Base-by-base conservation (phyloP, 1,284 basidiomycete species). In the Apiotrichum porosum region DNA sequence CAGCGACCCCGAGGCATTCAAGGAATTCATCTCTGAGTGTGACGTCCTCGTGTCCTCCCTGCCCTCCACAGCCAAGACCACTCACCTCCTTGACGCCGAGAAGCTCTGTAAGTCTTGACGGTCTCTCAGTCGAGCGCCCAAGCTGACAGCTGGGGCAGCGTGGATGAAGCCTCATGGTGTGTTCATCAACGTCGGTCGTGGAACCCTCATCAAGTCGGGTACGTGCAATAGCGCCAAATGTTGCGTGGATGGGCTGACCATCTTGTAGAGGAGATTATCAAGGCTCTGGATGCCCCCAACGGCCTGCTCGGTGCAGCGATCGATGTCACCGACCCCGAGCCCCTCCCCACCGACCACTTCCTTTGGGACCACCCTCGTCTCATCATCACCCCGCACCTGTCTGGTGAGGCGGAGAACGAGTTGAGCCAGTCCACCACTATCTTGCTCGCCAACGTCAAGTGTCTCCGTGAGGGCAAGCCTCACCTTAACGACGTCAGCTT, bases 21-120 rank as follows among this genome's bases (percentile, higher is more conserved):
- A 61, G 21, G 53, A 47, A 1, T 71, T 73, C 51, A 40, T 73
- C 10, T 39, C 38, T 8, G 51, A 57, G 40, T 59, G 57, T 22
- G 67, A 73, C 37, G 58, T 73, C 2, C 54, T 73, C 15, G 57
- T 73, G 2, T 51, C 57, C 13, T 60, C 56, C 47, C 47, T 73
- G 35, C 71, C 71, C 2, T 55, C 54, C 19, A 73, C 71, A 9
- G 43, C 45, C 8, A 44, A 57, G 35, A 73, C 69, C n/a, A 37
- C 43, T 9, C 57, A 60, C 34, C 49, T 71, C 30, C 52, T 73
- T 12, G 58, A 61, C 34, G 53, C 51, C 9, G 58, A 65, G 42
- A 56, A 55, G 24, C 47, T 71, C n/a, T 59, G 68, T 68, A 39
- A 49, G 66, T 60, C n/a, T n/a, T n/a, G n/a, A n/a, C n/a, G n/a